Percentiles rank a stretch among this genome's conserved stretches.
Evolutionary conservation across 2,329 filamentous ascomycete genomes (phyloP).

Genomic region (Leptosphaerulina australis): DNA sequence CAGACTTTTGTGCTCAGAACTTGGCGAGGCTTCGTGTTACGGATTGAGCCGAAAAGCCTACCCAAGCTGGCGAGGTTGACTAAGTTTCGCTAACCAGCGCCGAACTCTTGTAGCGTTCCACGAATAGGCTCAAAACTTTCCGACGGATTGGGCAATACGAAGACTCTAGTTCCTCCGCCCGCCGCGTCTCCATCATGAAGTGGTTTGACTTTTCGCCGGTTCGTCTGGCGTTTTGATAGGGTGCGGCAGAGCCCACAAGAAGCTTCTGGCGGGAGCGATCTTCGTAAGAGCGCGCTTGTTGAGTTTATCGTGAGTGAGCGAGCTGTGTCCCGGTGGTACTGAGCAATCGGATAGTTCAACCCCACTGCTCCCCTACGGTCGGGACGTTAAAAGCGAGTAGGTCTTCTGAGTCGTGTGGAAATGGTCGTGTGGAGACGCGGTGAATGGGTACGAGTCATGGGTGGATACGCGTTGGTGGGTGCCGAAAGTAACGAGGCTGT

Average conservation of each 20-base stretch:
- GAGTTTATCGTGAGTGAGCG: neutral
- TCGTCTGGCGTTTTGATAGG: too few species aligned
- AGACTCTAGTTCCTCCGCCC: neutral
- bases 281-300: too few species aligned
- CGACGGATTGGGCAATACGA: neutral
- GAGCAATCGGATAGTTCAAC: constrained; percentile 7
- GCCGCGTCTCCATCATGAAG: neutral
- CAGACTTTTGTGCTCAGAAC: neutral
- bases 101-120: neutral
- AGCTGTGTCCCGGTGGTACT: neutral
- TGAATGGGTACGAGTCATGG: constrained; percentile 1
- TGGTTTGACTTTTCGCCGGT: too few species aligned
- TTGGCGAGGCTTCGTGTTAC: constrained; percentile 2
- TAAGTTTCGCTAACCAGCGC: neutral
- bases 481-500: neutral
- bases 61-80: neutral
- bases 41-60: constrained; percentile 1
- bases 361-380: constrained; percentile 7
- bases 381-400: constrained; percentile 11
- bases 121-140: neutral
- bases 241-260: too few species aligned
- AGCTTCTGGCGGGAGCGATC: too few species aligned
- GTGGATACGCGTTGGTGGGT: constrained; percentile 1
- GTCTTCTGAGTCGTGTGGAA: neutral
- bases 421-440: neutral